Percentiles rank a stretch among this genome's conserved stretches.
These are phyloP conservation scores for Rhizophora mangle DNA, from an alignment of 345 rosid genomes.

Conservation along the genomic window DNA sequence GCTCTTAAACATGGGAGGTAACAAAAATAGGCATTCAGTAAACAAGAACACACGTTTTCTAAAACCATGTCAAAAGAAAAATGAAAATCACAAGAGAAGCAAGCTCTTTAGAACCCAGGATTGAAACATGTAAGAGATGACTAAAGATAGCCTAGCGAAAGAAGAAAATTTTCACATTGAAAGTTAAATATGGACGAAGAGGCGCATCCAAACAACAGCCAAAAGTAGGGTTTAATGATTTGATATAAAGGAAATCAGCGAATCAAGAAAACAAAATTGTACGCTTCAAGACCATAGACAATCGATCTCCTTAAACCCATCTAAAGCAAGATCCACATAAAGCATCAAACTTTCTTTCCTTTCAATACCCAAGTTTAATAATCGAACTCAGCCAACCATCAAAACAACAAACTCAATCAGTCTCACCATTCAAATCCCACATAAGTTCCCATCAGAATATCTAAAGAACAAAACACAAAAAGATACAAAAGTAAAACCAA, in stretches of 20 bases:
- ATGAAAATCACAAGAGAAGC: not conserved
- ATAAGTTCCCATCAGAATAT: not conserved
- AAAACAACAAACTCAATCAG: constrained; percentile 4
- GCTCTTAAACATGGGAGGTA: not conserved
- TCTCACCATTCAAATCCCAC: not conserved
- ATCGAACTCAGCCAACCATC: constrained; percentile 4
- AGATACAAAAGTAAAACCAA: constrained; percentile 17
- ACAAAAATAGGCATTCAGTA: not conserved
- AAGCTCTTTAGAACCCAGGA: not conserved
- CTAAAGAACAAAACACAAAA: not conserved
- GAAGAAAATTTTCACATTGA: not conserved
- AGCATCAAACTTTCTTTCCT: constrained; percentile 7
- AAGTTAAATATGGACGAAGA: constrained; percentile 7
- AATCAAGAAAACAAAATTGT: not conserved
- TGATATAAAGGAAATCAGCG: not conserved
- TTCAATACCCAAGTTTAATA: not conserved
- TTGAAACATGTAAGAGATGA: not conserved
- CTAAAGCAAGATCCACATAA: constrained; percentile 21
- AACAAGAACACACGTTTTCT: not conserved
- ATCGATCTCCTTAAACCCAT: constrained; percentile 7
- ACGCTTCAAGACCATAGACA: not conserved
- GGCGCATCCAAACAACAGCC: not conserved
- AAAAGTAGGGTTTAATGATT: constrained; percentile 9
- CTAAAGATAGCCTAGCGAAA: not conserved
- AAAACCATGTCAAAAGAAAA: constrained; percentile 2